A percentile compares a stretch with the other conserved stretches of the same genome.
Conservation (phyloP, 441 rosid species). For the Bocquillonia castaneifolia region DNA sequence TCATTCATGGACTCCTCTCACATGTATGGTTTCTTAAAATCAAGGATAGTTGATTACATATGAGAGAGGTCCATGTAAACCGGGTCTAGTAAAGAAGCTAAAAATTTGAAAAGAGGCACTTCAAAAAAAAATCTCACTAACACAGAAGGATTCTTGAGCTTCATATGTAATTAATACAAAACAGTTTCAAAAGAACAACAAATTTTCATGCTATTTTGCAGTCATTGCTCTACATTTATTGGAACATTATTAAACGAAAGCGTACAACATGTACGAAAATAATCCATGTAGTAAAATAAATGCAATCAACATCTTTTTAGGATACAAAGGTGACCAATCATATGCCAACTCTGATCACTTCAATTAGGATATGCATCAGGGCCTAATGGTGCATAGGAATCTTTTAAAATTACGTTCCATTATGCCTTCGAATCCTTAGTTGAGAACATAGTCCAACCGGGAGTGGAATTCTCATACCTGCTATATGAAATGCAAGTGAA, state of each 20-base stretch:
- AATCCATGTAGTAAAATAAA: background rate
- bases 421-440: background rate
- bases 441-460: background rate
- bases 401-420: background rate
- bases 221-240: background rate
- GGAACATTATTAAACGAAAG: background rate
- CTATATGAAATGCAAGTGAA: background rate
- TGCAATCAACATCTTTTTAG: background rate
- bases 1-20: too few species aligned
- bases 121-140: too few species aligned
- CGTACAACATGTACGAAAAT: background rate
- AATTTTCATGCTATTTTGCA: background rate
- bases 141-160: too few species aligned
- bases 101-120: too few species aligned
- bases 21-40: too few species aligned
- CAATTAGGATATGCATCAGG: background rate
- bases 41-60: too few species aligned
- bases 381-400: background rate
- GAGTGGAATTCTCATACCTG: constrained; percentile 3
- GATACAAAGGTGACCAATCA: too few species aligned
- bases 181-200: background rate
- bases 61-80: too few species aligned
- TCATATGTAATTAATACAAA: too few species aligned
- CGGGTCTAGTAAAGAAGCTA: too few species aligned
- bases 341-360: too few species aligned